Evolutionary conservation across 331 rosid species (phyloP).

Genomic region (Acacia concinna): DNA sequence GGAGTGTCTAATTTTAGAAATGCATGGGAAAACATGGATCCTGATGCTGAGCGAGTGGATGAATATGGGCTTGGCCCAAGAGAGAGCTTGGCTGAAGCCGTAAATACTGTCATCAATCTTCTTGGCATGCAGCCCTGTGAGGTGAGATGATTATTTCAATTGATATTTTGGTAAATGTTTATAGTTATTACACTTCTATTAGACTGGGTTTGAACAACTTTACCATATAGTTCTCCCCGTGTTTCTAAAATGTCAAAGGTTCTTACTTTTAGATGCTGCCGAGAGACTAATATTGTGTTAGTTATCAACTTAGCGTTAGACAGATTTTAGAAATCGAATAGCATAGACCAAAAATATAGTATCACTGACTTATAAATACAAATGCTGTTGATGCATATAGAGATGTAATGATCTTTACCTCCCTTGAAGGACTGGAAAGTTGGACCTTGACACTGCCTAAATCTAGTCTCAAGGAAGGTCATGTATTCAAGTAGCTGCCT

Average conservation of each 20-base stretch:
- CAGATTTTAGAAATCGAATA: background rate
- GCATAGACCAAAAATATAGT: background rate
- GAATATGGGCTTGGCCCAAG: constrained; percentile 98
- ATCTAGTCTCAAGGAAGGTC: background rate
- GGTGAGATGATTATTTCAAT: constrained; percentile 49
- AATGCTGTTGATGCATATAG: background rate
- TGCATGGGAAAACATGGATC: constrained; percentile 91
- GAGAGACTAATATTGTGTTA: background rate
- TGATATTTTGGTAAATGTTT: constrained; percentile 16
- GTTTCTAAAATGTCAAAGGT: background rate
- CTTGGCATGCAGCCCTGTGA: constrained; percentile 99
- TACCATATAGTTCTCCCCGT: background rate
- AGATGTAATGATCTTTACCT: background rate
- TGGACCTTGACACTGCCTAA: background rate
- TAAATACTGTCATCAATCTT: constrained; percentile 73
- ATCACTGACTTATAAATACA: background rate
- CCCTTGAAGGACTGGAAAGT: background rate
- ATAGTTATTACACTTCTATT: constrained; percentile 9
- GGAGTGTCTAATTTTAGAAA: constrained; percentile 88
- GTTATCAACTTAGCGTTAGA: background rate
- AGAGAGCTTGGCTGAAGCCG: constrained; percentile 94
- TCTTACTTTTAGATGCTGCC: constrained; percentile 9
- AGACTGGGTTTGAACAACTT: constrained; percentile 19
- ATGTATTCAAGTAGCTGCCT: background rate
- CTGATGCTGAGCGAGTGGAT: constrained; percentile 76